Evolutionary conservation across 306 rosid species (phyloP), one percentile per base, ranked within the genome.

Genomic region (Aeschynomene evenia): DNA sequence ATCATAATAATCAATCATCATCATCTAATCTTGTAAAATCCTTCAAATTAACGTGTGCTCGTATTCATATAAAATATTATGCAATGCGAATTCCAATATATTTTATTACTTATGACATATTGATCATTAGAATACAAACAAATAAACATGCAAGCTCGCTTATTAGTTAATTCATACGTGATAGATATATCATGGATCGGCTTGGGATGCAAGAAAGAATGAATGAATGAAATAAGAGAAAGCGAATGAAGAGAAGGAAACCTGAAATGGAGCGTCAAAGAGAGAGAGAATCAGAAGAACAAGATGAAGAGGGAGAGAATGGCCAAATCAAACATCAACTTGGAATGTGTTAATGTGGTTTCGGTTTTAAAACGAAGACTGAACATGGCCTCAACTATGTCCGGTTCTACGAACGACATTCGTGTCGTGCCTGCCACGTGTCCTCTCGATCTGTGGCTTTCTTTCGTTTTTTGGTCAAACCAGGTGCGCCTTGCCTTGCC

Each of bases 401-500:
- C 63, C 46, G 33, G 58, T 85, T 40, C 63, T 4, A 7, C 0
- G 23, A 56, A 63, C 86, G 71, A 79, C 39, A 71, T 77, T 73
- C 9, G 12, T 56, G 87, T 2, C 54, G 10, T 34, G 57, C 11
- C 7, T 43, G 77, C 80, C 90, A 58, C 85, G 88, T 79, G 94
- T 72, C 63, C 10, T 11, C 22, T 16, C 18, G 20, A 31, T 63
- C 42, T 43, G 79, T 72, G 70, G 18, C 40, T 51, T 58, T 71
- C n/a, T n/a, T n/a, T n/a, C n/a, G n/a, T n/a, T n/a, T n/a, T n/a
- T n/a, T n/a, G n/a, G n/a, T n/a, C n/a, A n/a, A n/a, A n/a, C n/a
- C n/a, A n/a, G n/a, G n/a, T n/a, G n/a, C n/a, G n/a, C n/a, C n/a
- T 54, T 42, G 16, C 74, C 51, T 64, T 57, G 42, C 63, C 43